These are phyloP conservation scores for Cladorrhinum sp. DNA, from an alignment of 2,329 filamentous ascomycete genomes.

Conservation along the genomic window DNA sequence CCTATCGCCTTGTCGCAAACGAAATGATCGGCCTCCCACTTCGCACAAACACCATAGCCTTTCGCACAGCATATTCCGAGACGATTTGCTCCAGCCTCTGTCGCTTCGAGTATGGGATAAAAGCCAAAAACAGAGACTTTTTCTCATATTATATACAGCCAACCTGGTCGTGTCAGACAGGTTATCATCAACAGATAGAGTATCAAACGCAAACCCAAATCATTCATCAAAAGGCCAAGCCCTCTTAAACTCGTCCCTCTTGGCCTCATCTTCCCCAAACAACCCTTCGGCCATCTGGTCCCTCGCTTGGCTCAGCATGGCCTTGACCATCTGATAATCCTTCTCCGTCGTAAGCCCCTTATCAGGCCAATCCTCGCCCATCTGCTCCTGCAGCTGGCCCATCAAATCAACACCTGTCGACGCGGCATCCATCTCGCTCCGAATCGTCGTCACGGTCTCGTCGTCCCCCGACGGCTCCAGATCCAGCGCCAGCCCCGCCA, in stretches of 20 bases:
- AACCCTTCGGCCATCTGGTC: conserved; percentile 3
- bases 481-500: neutral
- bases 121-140: no score
- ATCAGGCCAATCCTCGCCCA: conserved; percentile 1
- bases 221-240: conserved; percentile 2
- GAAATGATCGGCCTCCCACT: neutral
- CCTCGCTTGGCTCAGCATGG: neutral
- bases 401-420: neutral
- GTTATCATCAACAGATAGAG: no score
- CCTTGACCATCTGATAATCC: neutral
- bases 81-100: neutral
- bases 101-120: conserved; percentile 1
- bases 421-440: neutral
- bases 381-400: neutral
- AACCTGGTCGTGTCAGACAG: no score
- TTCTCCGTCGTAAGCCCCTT: neutral
- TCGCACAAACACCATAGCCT: neutral
- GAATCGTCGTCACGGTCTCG: neutral
- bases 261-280: neutral
- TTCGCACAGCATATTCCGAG: neutral
- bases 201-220: no score
- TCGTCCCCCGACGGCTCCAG: neutral
- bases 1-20: neutral
- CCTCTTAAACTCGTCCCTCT: neutral
- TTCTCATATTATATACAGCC: no score